phyloP scores from a whole-genome alignment of 768 basidiomycete genomes.

The Trametes maxima region DNA sequence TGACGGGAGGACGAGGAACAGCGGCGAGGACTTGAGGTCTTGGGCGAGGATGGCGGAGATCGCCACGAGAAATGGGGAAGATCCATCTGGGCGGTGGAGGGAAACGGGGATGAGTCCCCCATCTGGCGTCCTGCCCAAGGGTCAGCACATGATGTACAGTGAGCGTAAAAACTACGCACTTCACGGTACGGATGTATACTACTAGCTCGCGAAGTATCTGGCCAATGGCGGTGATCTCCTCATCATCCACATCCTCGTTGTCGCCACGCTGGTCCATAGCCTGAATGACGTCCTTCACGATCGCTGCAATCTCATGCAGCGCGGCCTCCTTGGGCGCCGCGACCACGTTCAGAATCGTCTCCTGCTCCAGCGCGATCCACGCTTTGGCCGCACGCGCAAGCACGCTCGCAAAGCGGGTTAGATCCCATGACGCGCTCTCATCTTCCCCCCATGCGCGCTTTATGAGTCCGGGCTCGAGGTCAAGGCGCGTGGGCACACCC shows the following conservation, averaged over 20 bases:
- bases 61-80: constrained; percentile 61
- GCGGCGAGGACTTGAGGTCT: constrained; percentile 53
- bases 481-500: constrained; percentile 60
- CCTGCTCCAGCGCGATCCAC: constrained; percentile 51
- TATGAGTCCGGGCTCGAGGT: constrained; percentile 64
- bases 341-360: constrained; percentile 29
- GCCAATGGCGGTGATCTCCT: constrained; percentile 67
- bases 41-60: constrained; percentile 65
- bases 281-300: constrained; percentile 72
- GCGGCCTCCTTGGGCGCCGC: not conserved
- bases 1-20: constrained; percentile 62
- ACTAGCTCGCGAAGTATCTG: constrained; percentile 61
- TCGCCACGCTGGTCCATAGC: constrained; percentile 58
- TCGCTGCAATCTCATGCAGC: constrained; percentile 68
- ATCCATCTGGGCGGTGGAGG: constrained; percentile 53
- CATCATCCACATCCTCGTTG: constrained; percentile 69
- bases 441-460: constrained; percentile 76
- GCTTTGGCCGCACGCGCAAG: constrained; percentile 56
- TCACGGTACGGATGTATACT: constrained; percentile 57
- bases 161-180: constrained; percentile 45
- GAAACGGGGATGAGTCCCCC: constrained; percentile 52
- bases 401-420: constrained; percentile 55
- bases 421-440: constrained; percentile 68
- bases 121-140: constrained; percentile 43
- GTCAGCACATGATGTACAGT: not conserved